A percentile compares a stretch with the other conserved stretches of the same genome.
Conservation (phyloP, 345 rosid species). For the Iberis pinnata region DNA sequence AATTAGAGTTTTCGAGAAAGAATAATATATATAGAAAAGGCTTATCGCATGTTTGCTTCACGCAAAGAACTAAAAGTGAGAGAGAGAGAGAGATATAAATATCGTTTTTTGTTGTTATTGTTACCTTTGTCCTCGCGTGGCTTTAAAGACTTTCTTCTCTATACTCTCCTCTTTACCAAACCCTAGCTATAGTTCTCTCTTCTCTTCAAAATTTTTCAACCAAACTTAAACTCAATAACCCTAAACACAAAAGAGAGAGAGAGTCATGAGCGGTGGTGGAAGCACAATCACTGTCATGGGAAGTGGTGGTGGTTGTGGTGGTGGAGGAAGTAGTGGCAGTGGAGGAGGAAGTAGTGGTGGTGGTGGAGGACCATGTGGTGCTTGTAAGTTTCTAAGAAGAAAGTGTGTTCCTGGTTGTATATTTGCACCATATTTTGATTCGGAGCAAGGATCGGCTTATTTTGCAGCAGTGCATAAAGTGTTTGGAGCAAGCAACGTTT, state of each 20-base stretch:
- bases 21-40: constrained; percentile 28
- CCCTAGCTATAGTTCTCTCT: constrained; percentile 35
- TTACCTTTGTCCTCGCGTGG: constrained; percentile 82
- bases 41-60: constrained; percentile 97
- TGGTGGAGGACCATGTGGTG: constrained; percentile 69
- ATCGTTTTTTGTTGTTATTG: constrained; percentile 6
- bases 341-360: constrained; percentile 29
- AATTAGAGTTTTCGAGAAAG: constrained; percentile 12
- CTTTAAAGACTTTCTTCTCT: constrained; percentile 71
- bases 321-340: constrained; percentile 35
- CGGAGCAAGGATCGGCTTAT: constrained; percentile 81
- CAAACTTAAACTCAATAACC: constrained; percentile 13
- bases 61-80: constrained; percentile 80
- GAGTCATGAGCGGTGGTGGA: constrained; percentile 46
- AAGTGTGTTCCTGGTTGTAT: constrained; percentile 79
- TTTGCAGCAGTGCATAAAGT: constrained; percentile 85
- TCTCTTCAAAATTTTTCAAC: constrained; percentile 13
- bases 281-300: constrained; percentile 42
- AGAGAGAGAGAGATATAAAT: constrained; percentile 12
- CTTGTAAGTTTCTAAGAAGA: constrained; percentile 78
- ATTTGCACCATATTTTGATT: constrained; percentile 75
- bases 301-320: constrained; percentile 24
- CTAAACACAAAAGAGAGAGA: background rate
- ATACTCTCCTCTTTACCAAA: constrained; percentile 35
- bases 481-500: constrained; percentile 91